Evolutionary conservation across 768 basidiomycete genomes (phyloP).

Genomic region (Neoboletus brunneissimus): DNA sequence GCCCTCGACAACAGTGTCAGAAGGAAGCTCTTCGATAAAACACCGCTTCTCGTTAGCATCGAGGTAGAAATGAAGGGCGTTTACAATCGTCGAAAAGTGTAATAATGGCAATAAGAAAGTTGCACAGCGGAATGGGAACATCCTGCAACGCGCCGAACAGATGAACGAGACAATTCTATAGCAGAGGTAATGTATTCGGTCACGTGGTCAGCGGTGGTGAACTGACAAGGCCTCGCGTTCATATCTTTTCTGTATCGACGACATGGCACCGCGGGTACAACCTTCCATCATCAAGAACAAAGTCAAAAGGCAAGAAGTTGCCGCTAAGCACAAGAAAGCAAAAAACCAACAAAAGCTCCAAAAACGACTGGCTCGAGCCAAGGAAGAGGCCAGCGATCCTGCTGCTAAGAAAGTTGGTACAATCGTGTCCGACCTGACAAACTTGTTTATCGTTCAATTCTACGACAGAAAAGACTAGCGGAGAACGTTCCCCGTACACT

Average conservation of each 20-base stretch:
- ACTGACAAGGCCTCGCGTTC: background rate
- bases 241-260: background rate
- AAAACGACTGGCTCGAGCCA: conserved; percentile 71
- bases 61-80: conserved; percentile 95
- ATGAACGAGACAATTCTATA: background rate
- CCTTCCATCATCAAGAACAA: conserved; percentile 83
- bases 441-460: background rate
- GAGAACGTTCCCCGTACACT: conserved; percentile 89
- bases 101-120: conserved; percentile 38
- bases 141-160: conserved; percentile 8
- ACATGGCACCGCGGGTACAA: conserved; percentile 61
- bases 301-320: conserved; percentile 76
- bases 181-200: background rate
- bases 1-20: conserved; percentile 96
- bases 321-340: conserved; percentile 69
- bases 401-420: conserved; percentile 67
- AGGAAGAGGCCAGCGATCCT: conserved; percentile 74
- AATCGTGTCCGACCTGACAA: background rate
- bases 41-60: conserved; percentile 92
- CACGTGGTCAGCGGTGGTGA: conserved; percentile 16
- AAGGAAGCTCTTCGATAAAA: conserved; percentile 94
- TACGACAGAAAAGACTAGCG: conserved; percentile 71
- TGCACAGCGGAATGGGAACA: conserved; percentile 25
- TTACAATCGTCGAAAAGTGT: conserved; percentile 42
- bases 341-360: conserved; percentile 81